These are phyloP conservation scores for Trametes punicea DNA, from an alignment of 768 basidiomycete species.

Conservation along the genomic window DNA sequence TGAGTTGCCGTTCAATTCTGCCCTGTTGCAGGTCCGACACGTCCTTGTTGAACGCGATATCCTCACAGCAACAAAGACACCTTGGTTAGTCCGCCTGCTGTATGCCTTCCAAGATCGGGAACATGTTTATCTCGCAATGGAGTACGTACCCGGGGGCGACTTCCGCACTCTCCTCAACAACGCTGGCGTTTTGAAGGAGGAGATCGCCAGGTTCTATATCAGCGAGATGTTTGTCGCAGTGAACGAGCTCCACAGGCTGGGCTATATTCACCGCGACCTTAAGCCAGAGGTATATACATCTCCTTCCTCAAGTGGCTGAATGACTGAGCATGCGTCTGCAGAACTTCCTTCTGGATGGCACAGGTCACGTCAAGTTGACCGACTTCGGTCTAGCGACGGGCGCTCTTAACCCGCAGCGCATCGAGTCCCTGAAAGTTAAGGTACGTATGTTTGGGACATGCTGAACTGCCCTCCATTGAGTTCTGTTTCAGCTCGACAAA, in stretches of 20 bases:
- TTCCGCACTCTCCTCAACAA: slow-evolving; percentile 98
- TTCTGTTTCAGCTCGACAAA: slow-evolving; percentile 72
- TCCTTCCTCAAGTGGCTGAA: neutral
- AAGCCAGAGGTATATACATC: slow-evolving; percentile 80
- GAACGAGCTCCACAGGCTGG: slow-evolving; percentile 92
- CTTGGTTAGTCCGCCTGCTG: slow-evolving; percentile 91
- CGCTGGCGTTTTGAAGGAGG: slow-evolving; percentile 95
- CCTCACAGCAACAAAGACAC: slow-evolving; percentile 93
- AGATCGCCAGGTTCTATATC: slow-evolving; percentile 96
- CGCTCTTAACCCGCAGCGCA: slow-evolving; percentile 88
- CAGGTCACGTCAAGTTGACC: slow-evolving; percentile 95
- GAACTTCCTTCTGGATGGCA: slow-evolving; percentile 96
- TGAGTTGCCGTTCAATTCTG: neutral
- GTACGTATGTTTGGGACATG: slow-evolving; percentile 36
- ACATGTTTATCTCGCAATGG: slow-evolving; percentile 96
- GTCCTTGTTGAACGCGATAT: slow-evolving; percentile 98
- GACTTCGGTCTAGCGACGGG: slow-evolving; percentile 98
- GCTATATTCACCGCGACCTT: slow-evolving; percentile 96
- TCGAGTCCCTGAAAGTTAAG: slow-evolving; percentile 93
- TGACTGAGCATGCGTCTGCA: slow-evolving; percentile 26
- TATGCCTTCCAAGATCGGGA: slow-evolving; percentile 96
- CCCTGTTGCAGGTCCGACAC: slow-evolving; percentile 74
- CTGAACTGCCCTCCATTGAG: slow-evolving; percentile 4
- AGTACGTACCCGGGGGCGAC: slow-evolving; percentile 98
- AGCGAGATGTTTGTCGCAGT: slow-evolving; percentile 97